These are phyloP conservation scores for Aureobasidium sp. DNA, from an alignment of 2,329 filamentous ascomycete species.

Conservation along the genomic window DNA sequence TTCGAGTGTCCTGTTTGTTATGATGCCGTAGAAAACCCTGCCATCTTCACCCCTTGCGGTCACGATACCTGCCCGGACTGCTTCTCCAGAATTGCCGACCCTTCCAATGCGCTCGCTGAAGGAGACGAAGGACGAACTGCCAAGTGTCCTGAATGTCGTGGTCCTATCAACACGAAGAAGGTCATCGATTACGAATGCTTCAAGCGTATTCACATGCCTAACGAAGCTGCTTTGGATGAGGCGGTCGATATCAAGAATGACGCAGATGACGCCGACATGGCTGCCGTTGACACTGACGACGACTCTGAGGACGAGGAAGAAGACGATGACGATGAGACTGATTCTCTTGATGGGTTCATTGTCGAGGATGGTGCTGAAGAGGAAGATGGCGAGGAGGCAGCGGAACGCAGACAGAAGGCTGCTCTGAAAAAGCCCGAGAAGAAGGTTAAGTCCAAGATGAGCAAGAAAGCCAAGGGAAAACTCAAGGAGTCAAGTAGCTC, in stretches of 20 bases:
- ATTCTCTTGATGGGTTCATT: conserved; percentile 46
- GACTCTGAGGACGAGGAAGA: conserved; percentile 32
- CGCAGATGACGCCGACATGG: conserved; percentile 22
- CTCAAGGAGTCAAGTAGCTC: conserved; percentile 33
- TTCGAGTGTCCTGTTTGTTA: conserved; percentile 81
- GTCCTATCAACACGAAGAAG: conserved; percentile 54
- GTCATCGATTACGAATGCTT: conserved; percentile 69
- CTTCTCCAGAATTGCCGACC: conserved; percentile 59
- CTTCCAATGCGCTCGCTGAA: conserved; percentile 46
- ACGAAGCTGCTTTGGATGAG: conserved; percentile 26
- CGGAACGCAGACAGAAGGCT: conserved; percentile 8
- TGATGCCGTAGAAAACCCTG: conserved; percentile 64
- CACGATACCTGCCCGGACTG: conserved; percentile 74
- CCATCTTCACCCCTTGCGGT: conserved; percentile 74
- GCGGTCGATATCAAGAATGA: conserved; percentile 15
- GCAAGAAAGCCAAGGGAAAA: conserved; percentile 33
- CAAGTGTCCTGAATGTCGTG: conserved; percentile 71
- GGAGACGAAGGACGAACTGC: conserved; percentile 48
- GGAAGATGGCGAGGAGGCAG: conserved; percentile 12
- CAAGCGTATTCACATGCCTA: conserved; percentile 60
- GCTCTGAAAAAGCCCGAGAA: conserved; percentile 10
- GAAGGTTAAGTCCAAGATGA: conserved; percentile 27
- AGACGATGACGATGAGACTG: conserved; percentile 28
- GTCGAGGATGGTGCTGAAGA: conserved; percentile 36
- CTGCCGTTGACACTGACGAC: conserved; percentile 26